Evolutionary conservation across 305 asterid genomes (phyloP), one percentile per base, ranked within the genome.

Genomic region (Solanum hybrid): DNA sequence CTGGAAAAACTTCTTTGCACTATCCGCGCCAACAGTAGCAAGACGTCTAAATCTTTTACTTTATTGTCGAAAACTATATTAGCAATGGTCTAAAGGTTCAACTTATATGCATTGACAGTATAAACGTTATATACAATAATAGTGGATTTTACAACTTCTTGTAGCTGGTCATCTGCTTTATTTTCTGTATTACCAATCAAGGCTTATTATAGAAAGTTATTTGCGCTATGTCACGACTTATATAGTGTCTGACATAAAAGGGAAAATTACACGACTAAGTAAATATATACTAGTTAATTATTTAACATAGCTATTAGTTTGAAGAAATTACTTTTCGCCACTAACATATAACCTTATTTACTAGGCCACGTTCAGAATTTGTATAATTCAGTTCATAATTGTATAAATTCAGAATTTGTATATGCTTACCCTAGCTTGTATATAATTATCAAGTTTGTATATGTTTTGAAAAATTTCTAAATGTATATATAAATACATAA

Each of bases 401-500:
- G 71, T 20, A 20, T 61, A 61, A 61, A 61, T 61, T 0, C 5
- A 20, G 0, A 61, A 61, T 61, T 61, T 61, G 24, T 61, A 20
- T 61, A 61, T 61, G 26, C 1, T 6, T 20, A 1, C 26, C 71
- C 2, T 3, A 7, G 5, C 11, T 20, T 8, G 26, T 20, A 61
- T 61, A 20, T 61, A 61, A 61, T 61, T 8, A 61, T 61, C 71
- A 61, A 20, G 71, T 61, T 20, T 61, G 71, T 20, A 57, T 57
- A 57, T 20, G 1, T 7, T 61, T 1, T 61, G 71, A 8, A 61
- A 61, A 8, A 0, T 3, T 7, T 61, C 11, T 20, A 20, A 20
- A 61, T 8, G 0, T 61, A 61, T 20, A 61, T 20, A 20, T 20
- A 61, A 61, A 61, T 20, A 61, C 5, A 61, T 8, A 61, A 61